These are phyloP conservation scores for Phialophora macrospora DNA, from an alignment of 2,329 filamentous ascomycete genomes.

Conservation along the genomic window DNA sequence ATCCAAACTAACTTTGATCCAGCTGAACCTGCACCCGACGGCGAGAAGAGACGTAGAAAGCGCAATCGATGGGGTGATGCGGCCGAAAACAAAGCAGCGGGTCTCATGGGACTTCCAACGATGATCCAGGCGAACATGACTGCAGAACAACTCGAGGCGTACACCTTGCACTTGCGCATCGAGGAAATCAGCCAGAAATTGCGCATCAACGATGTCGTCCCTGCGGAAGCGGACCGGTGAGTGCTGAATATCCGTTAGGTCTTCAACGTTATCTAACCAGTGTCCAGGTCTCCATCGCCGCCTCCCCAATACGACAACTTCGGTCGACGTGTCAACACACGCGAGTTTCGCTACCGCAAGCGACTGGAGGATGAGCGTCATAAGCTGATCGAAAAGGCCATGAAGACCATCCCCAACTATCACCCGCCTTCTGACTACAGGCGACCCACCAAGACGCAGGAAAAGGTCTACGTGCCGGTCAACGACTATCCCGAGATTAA, in stretches of 20 bases:
- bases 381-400: slow-evolving; percentile 97
- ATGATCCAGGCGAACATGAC: slow-evolving; percentile 98
- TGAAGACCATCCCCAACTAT: slow-evolving; percentile 99
- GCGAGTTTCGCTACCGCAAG: slow-evolving; percentile 98
- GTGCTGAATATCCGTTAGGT: slow-evolving; percentile 44
- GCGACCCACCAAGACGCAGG: slow-evolving; percentile 98
- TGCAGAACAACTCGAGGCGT: slow-evolving; percentile 95
- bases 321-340: slow-evolving; percentile 97
- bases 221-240: slow-evolving; percentile 92
- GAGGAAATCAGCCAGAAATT: slow-evolving; percentile 99
- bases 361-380: slow-evolving; percentile 97
- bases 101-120: slow-evolving; percentile 94
- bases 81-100: slow-evolving; percentile 96
- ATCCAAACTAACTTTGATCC: slow-evolving; percentile 39
- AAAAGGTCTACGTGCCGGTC: slow-evolving; percentile 99
- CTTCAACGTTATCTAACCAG: slow-evolving; percentile 27
- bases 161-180: slow-evolving; percentile 93
- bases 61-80: slow-evolving; percentile 98
- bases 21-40: slow-evolving; percentile 67
- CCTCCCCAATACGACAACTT: slow-evolving; percentile 99
- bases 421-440: slow-evolving; percentile 98
- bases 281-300: slow-evolving; percentile 83
- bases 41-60: slow-evolving; percentile 90
- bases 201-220: slow-evolving; percentile 97
- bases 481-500: slow-evolving; percentile 99